phyloP scores from a whole-genome alignment of 306 rosid species.

The Castanospermum australe region DNA sequence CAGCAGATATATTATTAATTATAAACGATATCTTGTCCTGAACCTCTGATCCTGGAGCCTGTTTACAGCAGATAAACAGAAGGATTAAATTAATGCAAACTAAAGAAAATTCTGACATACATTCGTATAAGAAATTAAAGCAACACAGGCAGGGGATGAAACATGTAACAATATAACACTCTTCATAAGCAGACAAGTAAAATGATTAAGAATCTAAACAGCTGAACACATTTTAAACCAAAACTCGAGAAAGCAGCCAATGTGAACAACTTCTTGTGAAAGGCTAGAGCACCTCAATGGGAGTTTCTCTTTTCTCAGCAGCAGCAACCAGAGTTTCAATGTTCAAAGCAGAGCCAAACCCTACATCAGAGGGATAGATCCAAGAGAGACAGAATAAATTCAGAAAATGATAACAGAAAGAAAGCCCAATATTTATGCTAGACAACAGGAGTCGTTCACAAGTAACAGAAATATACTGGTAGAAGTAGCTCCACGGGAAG shows the following conservation, averaged over 20 bases:
- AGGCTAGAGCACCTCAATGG: conserved; percentile 68
- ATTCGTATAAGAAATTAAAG: neutral
- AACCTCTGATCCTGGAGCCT: conserved; percentile 96
- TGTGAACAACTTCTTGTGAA: conserved; percentile 6
- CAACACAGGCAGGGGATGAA: neutral
- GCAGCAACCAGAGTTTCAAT: conserved; percentile 96
- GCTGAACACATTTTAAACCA: neutral
- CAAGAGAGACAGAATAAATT: neutral
- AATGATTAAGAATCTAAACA: neutral
- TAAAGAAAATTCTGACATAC: neutral
- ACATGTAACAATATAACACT: neutral
- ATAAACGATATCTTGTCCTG: conserved; percentile 97
- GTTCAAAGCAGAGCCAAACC: conserved; percentile 96
- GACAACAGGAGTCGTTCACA: neutral
- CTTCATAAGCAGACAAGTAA: neutral
- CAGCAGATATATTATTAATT: conserved; percentile 74
- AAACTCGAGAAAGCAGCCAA: conserved; percentile 17
- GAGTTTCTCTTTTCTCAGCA: conserved; percentile 96
- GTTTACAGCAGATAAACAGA: conserved; percentile 27
- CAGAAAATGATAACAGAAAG: conserved; percentile 22
- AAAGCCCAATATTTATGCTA: neutral
- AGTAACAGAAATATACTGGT: conserved; percentile 53
- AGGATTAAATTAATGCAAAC: conserved; percentile 16
- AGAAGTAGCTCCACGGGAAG: conserved; percentile 70
- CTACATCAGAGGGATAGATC: conserved; percentile 43